Evolutionary conservation across 2,329 filamentous ascomycete species (phyloP), one percentile per base, ranked within the genome.

Genomic region (Coniosporium uncinatum): DNA sequence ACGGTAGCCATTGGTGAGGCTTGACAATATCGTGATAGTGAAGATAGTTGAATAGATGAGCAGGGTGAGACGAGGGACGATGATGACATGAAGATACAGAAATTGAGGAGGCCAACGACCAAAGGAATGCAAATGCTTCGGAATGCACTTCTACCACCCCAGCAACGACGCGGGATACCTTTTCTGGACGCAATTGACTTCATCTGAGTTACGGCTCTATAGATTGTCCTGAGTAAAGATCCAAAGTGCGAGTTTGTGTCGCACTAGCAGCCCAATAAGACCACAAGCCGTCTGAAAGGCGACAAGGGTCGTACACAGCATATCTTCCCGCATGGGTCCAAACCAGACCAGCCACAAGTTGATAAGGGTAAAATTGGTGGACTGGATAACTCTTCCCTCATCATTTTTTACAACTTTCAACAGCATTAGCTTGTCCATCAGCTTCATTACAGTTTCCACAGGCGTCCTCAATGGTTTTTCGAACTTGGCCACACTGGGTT

Each of bases 301-400:
- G 36, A 93, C 76, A 46, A 98, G 75, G 60, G 93, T 88, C 57
- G 80, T 70, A 20, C 88, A 87, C 41, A 98, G 72, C 36, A 79
- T 75, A 64, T 95, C 86, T 62, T 98, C 93, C 47, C 86, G 78
- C 73, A 95, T 78, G 3, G 93, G 90, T 0, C 93, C 93, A 59
- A 90, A 83, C 87, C 89, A 95, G 39, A 97, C 87, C 47, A 98
- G 71, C 91, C 91, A 98, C 42, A 98, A 75, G 59, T 98, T 98
- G 50, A 98, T 73, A 37, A 98, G 77, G 6, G 93, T 98, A 48
- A 98, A 76, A 63, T 98, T 98, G 49, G 81, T 88, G 17, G 83
- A 91, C 63, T 93, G 85, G 19, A 79, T 69, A 52, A 97, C 84
- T 49, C 73, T 67, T 6, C 86, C 87, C 41, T 82, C 66, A 27